Evolutionary conservation across 2,329 filamentous ascomycete genomes (phyloP), one percentile per base, ranked within the genome.

Genomic region (Coniochaeta sp.): DNA sequence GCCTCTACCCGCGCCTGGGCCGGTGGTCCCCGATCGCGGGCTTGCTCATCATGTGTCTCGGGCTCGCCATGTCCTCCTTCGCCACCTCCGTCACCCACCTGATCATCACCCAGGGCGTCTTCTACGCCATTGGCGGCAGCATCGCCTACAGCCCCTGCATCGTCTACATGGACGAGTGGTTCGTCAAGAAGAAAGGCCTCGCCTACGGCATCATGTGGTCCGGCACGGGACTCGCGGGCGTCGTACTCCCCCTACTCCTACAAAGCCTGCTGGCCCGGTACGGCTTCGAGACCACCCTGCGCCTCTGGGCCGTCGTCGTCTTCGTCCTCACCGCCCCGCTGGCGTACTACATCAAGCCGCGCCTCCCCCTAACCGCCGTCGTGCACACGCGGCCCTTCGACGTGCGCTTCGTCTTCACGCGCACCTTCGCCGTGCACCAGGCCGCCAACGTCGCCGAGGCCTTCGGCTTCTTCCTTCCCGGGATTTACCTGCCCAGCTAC

Each of bases 131-230:
- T 12, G 84, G 84, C 22, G 83, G 83, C 19, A 74, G 77, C 17
- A 73, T 85, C 52, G 73, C 79, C 7, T 86, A 84, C 67, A 79
- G 77, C 28, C 83, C 84, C 0, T 81, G 80, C 64, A 78, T 86
- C 32, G 64, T 81, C 36, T 86, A 84, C 70, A 74, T 87, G 63
- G 81, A 87, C 62, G 81, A 87, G 68, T 88, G 84, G 83, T 88
- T 87, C 67, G 75, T 83, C 24, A 75, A 73, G 47, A 77, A 79
- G 50, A 84, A 84, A 57, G 83, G 84, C 1, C 71, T 87, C 36
- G 84, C 84, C 1, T 85, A 83, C 65, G 86, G 86, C n/a, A 78
- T 86, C 57, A 84, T 88, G 78, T 86, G 82, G 79, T 80, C 78
- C 12, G 77, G 80, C 2, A 81, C 80, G 0, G 79, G 81, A 0